Evolutionary conservation across 2,329 filamentous ascomycete genomes (phyloP), one percentile per base, ranked within the genome.

Genomic region (Juglanconis juglandina): DNA sequence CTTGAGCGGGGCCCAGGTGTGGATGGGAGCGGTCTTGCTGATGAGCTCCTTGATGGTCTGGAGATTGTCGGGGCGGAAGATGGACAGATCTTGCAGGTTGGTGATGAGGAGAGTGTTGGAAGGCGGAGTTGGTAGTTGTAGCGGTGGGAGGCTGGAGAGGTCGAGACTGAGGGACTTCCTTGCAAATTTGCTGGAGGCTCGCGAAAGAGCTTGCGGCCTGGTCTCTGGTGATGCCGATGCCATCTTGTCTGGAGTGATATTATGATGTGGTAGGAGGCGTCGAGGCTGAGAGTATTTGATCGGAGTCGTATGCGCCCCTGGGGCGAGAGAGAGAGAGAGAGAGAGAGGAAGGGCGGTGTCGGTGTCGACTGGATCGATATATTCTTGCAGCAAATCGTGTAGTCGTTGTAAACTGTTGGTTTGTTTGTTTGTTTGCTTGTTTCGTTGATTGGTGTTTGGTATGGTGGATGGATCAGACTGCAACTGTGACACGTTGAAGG

Each of bases 51-150:
- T 87, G 68, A 94, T 90, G 63, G 83, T 86, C 68, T 89, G 84
- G 61, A 94, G 81, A 75, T 91, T 92, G 64, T 88, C 82, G 17
- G 89, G 80, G 61, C 84, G 80, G 81, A 94, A 95, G 77, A 92
- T 87, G 69, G 89, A 86, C 61, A 81, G 76, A 66, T 91, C 85
- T 70, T 87, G 78, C 62, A 95, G 85, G 77, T 92, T 92, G 68
- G 91, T 95, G 71, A 95, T 88, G 69, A 95, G 85, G 59, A 95
- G 86, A 0, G 91, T 95, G 79, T 95, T 95, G 66, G 88, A 90
- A 5, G 90, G 88, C 58, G 87, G 85, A 33, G 89, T 87, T n/a
- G 90, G 90, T 70, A 86, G 83, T 47, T 80, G 79, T 58, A 91
- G 80, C 41, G 88, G 83, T 53, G 91, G 90, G 47, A 94, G 77